These are phyloP conservation scores for Eimeria brunetti DNA, from an alignment of 169 alveolate genomes.

Conservation along the genomic window DNA sequence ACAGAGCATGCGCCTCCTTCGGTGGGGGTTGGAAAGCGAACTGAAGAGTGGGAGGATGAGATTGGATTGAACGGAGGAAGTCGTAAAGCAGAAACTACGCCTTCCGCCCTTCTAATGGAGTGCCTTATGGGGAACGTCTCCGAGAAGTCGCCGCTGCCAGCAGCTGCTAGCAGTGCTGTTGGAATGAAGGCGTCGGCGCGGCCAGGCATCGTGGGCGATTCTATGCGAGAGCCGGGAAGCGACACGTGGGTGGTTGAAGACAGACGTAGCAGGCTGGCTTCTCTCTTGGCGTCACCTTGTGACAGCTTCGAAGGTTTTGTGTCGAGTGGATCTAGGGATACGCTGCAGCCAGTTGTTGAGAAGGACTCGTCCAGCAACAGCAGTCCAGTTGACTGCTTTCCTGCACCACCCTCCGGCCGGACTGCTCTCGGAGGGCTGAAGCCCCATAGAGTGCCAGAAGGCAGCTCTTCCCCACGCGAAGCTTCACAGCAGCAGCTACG, in stretches of 20 bases:
- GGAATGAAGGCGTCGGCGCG: background rate
- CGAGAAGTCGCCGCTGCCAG: background rate
- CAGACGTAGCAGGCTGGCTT: slow-evolving; percentile 36
- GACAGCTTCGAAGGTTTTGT: slow-evolving; percentile 48
- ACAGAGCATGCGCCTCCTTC: background rate
- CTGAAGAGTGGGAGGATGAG: background rate
- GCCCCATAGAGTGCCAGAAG: background rate
- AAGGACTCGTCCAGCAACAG: background rate
- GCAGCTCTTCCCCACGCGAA: background rate
- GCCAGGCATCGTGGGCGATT: background rate
- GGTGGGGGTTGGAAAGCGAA: background rate
- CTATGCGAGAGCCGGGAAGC: background rate
- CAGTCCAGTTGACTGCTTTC: background rate
- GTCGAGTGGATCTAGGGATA: background rate
- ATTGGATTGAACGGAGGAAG: background rate
- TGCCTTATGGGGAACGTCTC: background rate
- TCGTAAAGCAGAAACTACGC: background rate
- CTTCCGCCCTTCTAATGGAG: background rate
- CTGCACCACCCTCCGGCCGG: background rate
- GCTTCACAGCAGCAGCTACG: background rate
- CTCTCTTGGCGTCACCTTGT: slow-evolving; percentile 23
- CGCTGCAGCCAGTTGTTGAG: background rate
- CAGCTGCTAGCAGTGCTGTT: background rate
- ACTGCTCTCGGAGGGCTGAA: background rate
- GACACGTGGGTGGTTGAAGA: slow-evolving; percentile 14